A percentile compares a stretch with the other conserved stretches of the same genome.
phyloP scores from a whole-genome alignment of 495 filamentous ascomycete species.

The Daldinia decipiens region DNA sequence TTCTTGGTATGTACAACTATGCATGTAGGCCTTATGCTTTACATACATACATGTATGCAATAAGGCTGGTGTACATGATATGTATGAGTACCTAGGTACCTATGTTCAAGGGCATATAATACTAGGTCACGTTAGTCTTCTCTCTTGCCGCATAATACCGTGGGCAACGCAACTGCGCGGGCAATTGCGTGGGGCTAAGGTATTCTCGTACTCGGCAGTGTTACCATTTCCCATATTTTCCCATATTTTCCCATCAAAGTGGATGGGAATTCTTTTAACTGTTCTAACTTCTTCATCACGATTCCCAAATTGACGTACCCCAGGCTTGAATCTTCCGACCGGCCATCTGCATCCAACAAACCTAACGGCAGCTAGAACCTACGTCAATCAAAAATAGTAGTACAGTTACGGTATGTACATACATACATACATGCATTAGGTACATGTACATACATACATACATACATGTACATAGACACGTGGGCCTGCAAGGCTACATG shows the following conservation, averaged over 20 bases:
- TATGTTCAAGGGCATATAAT: not conserved
- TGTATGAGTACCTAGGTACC: no score
- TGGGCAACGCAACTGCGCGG: no score
- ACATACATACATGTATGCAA: no score
- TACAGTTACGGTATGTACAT: slow-evolving; percentile 1
- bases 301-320: not conserved
- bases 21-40: not conserved
- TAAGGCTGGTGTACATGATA: not conserved
- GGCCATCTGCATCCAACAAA: not conserved
- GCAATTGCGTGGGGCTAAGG: not conserved
- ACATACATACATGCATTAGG: no score
- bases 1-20: not conserved
- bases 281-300: slow-evolving; percentile 3
- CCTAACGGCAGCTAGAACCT: not conserved
- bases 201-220: not conserved
- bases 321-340: not conserved
- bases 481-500: not conserved
- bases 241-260: slow-evolving; percentile 21
- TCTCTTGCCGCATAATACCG: not conserved
- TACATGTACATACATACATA: no score
- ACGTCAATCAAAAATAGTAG: slow-evolving; percentile 5
- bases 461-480: slow-evolving; percentile 12
- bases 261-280: slow-evolving; percentile 36
- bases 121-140: not conserved
- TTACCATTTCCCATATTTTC: not conserved